Conservation (phyloP, 768 basidiomycete genomes). For the Ephemerocybe angulata region DNA sequence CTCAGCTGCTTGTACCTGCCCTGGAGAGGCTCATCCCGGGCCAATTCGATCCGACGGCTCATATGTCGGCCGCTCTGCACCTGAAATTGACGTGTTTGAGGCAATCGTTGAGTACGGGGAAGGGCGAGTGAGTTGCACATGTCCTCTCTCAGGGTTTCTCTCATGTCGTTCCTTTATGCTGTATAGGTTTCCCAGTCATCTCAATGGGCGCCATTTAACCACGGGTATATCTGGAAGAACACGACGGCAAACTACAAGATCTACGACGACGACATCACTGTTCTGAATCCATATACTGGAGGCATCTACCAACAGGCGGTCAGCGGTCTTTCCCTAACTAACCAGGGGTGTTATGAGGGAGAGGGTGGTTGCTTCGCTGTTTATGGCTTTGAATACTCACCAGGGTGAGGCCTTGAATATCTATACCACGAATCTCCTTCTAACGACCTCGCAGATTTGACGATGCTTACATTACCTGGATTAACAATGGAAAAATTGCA, state of each 20-base stretch:
- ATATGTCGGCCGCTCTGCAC: constrained; percentile 57
- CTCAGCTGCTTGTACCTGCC: constrained; percentile 36
- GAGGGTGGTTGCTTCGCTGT: constrained; percentile 28
- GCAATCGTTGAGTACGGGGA: constrained; percentile 33
- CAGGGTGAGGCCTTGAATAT: constrained; percentile 31
- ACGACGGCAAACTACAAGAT: constrained; percentile 47
- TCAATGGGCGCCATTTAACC: constrained; percentile 63
- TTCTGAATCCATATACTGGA: constrained; percentile 57
- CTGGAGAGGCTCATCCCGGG: constrained; percentile 39
- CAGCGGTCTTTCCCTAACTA: constrained; percentile 58
- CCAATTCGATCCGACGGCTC: constrained; percentile 42
- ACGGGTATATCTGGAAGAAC: constrained; percentile 55
- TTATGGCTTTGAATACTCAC: constrained; percentile 49
- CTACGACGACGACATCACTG: constrained; percentile 40
- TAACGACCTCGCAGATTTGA: constrained; percentile 19
- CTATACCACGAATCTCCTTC: background rate
- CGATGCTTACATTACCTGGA: constrained; percentile 67
- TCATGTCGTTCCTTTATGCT: background rate
- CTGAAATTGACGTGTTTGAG: constrained; percentile 70
- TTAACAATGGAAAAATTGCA: constrained; percentile 52
- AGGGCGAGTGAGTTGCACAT: constrained; percentile 26
- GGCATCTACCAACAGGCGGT: constrained; percentile 70
- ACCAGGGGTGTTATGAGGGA: constrained; percentile 63
- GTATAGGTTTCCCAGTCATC: constrained; percentile 48
- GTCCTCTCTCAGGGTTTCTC: background rate